A percentile compares a stretch with the other conserved stretches of the same genome.
Conservation (phyloP, 805 yeast species). For the Maudiozyma pseudohumilis region DNA sequence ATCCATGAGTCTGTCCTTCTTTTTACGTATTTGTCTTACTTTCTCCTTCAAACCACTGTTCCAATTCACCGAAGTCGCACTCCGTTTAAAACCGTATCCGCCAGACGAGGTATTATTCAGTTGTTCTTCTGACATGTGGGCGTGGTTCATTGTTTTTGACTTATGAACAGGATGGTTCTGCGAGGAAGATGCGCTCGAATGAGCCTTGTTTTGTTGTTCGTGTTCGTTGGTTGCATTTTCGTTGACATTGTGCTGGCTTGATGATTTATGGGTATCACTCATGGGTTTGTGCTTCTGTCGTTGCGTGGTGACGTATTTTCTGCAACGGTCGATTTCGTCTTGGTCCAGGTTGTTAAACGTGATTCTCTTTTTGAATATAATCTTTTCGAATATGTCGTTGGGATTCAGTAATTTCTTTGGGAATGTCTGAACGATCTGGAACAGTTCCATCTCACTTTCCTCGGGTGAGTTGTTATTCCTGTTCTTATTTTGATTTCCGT, state of each 20-base stretch:
- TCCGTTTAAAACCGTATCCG: constrained; percentile 34
- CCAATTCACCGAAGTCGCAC: constrained; percentile 49
- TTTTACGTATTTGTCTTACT: constrained; percentile 37
- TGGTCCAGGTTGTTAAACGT: constrained; percentile 72
- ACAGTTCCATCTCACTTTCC: constrained; percentile 51
- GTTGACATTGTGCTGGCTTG: constrained; percentile 6
- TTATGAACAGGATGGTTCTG: background rate
- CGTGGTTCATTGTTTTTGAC: background rate
- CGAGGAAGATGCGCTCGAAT: background rate
- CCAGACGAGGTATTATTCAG: constrained; percentile 31
- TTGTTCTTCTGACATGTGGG: constrained; percentile 16
- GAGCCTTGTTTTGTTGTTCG: background rate
- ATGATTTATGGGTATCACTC: constrained; percentile 8
- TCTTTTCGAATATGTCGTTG: constrained; percentile 48
- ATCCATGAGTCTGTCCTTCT: constrained; percentile 6
- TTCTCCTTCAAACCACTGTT: constrained; percentile 47
- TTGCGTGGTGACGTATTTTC: constrained; percentile 65
- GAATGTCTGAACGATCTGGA: constrained; percentile 74
- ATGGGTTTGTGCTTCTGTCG: constrained; percentile 33
- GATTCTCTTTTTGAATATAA: constrained; percentile 63
- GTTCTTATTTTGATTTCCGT: constrained; percentile 2
- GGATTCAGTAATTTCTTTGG: constrained; percentile 71
- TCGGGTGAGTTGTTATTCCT: constrained; percentile 11
- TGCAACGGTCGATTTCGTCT: constrained; percentile 68
- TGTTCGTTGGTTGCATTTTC: background rate